These are phyloP conservation scores for Arxiozyma bovina DNA, from an alignment of 1,139 yeast genomes.

Conservation along the genomic window DNA sequence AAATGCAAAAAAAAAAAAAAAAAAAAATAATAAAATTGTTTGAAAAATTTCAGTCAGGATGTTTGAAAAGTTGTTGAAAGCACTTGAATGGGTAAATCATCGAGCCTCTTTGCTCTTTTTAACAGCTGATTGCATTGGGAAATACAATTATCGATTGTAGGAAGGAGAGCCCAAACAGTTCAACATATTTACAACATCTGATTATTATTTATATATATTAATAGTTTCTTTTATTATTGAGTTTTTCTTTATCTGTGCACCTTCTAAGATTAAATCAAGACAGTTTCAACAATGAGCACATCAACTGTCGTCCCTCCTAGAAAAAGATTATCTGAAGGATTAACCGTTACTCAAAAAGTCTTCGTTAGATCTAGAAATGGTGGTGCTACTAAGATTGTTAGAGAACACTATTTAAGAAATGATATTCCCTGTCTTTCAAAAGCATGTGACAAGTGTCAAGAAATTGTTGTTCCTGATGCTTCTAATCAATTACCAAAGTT, in stretches of 20 bases:
- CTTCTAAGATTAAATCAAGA: neutral
- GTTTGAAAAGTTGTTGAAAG: neutral
- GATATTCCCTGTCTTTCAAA: conserved; percentile 88
- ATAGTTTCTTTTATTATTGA: no score
- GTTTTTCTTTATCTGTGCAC: no score
- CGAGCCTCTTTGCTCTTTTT: neutral
- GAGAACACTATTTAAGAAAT: conserved; percentile 86
- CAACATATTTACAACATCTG: neutral
- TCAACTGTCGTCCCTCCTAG: conserved; percentile 15
- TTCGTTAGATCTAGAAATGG: conserved; percentile 88
- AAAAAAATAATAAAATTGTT: no score
- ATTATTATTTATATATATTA: no score
- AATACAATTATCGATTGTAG: no score
- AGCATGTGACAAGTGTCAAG: conserved; percentile 52
- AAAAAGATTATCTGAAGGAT: conserved; percentile 38
- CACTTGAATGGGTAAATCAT: neutral
- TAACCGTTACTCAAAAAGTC: conserved; percentile 78
- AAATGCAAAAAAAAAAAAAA: no score
- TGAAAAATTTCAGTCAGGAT: neutral
- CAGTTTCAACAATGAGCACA: conserved; percentile 10
- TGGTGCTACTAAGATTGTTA: conserved; percentile 78
- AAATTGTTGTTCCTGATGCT: conserved; percentile 34
- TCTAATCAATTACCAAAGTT: conserved; percentile 37
- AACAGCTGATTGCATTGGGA: neutral
- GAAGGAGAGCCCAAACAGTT: neutral